A percentile compares a stretch with the other conserved stretches of the same genome.
Conservation (phyloP, 352 stramenopile species). For the Globisporangium recalcitrans region DNA sequence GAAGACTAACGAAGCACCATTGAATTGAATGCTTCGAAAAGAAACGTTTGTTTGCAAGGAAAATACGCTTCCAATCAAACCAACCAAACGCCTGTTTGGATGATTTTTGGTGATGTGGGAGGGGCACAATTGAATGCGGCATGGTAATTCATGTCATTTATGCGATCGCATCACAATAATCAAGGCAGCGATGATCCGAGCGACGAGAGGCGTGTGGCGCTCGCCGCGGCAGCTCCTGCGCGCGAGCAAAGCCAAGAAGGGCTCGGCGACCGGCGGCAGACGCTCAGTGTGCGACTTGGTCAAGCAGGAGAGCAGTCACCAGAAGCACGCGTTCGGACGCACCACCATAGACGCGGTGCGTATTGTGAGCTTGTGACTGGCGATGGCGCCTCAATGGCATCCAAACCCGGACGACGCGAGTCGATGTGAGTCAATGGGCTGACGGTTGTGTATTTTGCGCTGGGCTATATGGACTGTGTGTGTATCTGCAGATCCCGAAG, state of each 20-base stretch:
- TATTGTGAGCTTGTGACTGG: background rate
- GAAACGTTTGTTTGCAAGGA: too few species aligned
- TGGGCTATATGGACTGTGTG: background rate
- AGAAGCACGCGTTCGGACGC: slow-evolving; percentile 50
- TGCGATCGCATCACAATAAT: too few species aligned
- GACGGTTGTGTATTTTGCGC: background rate
- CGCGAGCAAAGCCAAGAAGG: slow-evolving; percentile 29
- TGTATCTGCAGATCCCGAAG: slow-evolving; percentile 32
- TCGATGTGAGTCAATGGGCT: slow-evolving; percentile 11
- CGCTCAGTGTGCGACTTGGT: slow-evolving; percentile 7
- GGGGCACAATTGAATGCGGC: background rate
- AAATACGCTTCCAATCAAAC: background rate
- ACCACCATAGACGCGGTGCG: slow-evolving; percentile 35
- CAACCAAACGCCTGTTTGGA: background rate
- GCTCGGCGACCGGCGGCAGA: background rate
- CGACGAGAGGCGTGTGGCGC: slow-evolving; percentile 40
- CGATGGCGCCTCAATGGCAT: too few species aligned
- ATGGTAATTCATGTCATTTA: too few species aligned
- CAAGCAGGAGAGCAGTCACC: slow-evolving; percentile 40
- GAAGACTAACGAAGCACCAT: slow-evolving; percentile 16
- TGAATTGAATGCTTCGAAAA: too few species aligned
- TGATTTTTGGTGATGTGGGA: slow-evolving; percentile 9
- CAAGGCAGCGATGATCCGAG: slow-evolving; percentile 39
- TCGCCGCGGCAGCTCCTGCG: slow-evolving; percentile 50
- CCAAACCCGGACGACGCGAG: too few species aligned